phyloP scores from a whole-genome alignment of 306 rosid genomes.

The Crotalaria pallida region DNA sequence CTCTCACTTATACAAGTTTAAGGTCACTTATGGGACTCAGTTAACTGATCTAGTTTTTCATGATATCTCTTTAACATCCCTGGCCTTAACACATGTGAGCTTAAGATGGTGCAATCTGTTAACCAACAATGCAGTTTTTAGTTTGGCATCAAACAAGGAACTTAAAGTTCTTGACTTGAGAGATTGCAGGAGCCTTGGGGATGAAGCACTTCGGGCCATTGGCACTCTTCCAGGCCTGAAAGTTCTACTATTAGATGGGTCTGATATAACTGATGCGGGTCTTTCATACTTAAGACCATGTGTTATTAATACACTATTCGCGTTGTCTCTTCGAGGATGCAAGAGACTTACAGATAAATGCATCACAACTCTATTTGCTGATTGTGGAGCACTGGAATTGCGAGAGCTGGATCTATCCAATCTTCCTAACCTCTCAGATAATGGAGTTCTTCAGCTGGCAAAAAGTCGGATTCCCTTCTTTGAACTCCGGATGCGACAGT shows the following conservation, averaged over 20 bases:
- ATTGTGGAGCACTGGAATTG: conserved; percentile 44
- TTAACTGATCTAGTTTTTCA: conserved; percentile 86
- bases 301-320: conserved; percentile 52
- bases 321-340: conserved; percentile 88
- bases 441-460: conserved; percentile 59
- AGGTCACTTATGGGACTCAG: conserved; percentile 87
- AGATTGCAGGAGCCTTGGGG: conserved; percentile 83
- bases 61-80: conserved; percentile 90
- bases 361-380: conserved; percentile 64
- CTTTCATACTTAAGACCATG: conserved; percentile 55
- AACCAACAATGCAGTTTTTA: conserved; percentile 59
- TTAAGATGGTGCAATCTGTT: conserved; percentile 82
- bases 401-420: conserved; percentile 84
- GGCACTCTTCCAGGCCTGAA: conserved; percentile 55
- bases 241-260: conserved; percentile 63
- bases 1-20: conserved; percentile 68
- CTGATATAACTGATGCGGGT: conserved; percentile 73
- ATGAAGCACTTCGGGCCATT: conserved; percentile 66
- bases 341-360: conserved; percentile 86
- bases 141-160: conserved; percentile 69
- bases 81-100: conserved; percentile 72
- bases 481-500: conserved; percentile 77
- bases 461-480: conserved; percentile 53
- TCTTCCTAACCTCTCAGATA: conserved; percentile 79
- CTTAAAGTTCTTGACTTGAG: conserved; percentile 82